Percentiles rank a stretch among this genome's conserved stretches.
These are phyloP conservation scores for Rhazya stricta DNA, from an alignment of 257 asterid species.

Conservation along the genomic window DNA sequence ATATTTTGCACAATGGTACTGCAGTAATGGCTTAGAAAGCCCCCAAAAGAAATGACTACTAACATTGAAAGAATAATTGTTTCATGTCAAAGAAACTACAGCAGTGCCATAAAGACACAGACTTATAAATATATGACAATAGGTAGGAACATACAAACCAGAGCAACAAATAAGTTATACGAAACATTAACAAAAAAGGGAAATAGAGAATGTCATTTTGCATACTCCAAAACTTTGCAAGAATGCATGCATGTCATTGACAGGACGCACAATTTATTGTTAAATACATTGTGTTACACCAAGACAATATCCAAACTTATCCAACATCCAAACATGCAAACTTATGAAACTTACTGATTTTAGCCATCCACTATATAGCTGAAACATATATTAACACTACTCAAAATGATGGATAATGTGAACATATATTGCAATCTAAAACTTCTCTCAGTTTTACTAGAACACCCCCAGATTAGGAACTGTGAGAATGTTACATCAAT, in stretches of 20 bases:
- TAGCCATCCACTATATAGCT: not conserved
- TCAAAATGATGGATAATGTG: not conserved
- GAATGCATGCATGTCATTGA: not conserved
- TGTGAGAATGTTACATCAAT: too few relatives aligned
- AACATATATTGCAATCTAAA: not conserved
- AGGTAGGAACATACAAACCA: not conserved
- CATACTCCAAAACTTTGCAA: not conserved
- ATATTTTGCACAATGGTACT: too few relatives aligned
- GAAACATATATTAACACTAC: not conserved
- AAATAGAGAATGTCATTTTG: not conserved
- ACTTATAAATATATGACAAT: not conserved
- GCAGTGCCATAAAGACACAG: not conserved
- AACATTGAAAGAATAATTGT: too few relatives aligned
- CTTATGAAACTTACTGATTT: not conserved
- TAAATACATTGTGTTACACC: too few relatives aligned
- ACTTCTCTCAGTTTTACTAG: not conserved
- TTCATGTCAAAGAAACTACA: not conserved
- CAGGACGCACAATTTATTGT: too few relatives aligned
- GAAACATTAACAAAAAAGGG: not conserved
- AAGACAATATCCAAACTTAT: too few relatives aligned
- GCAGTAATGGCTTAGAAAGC: not conserved
- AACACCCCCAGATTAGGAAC: too few relatives aligned
- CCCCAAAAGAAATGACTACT: not conserved
- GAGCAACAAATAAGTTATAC: not conserved
- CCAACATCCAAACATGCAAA: not conserved